These are phyloP conservation scores for Globisporangium acanthophoron DNA, from an alignment of 352 stramenopile species.

Conservation along the genomic window DNA sequence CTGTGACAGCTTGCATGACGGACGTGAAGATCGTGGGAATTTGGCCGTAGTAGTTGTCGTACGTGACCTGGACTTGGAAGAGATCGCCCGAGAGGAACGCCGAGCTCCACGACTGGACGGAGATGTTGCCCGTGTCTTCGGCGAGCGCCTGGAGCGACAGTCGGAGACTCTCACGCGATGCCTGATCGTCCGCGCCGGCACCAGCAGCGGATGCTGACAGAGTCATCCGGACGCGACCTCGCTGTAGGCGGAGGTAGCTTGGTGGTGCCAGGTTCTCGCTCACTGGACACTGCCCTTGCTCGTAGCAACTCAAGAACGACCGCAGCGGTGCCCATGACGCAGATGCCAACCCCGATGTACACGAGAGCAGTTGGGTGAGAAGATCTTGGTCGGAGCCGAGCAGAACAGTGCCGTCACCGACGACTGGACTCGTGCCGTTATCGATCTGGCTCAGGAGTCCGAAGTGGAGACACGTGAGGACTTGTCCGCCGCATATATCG, in stretches of 20 bases:
- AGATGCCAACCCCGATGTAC: not conserved
- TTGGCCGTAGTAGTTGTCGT: slow-evolving; percentile 3
- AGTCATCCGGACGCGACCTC: not conserved
- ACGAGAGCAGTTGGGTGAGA: not conserved
- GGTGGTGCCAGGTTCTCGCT: not conserved
- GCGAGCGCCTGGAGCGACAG: not conserved
- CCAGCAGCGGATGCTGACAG: not conserved
- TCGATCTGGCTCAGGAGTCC: not conserved
- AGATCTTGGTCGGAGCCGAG: slow-evolving; percentile 1
- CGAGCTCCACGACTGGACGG: not conserved
- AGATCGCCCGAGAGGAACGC: not conserved
- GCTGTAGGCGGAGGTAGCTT: slow-evolving; percentile 11
- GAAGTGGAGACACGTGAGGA: slow-evolving; percentile 2
- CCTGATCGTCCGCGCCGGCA: too few relatives aligned
- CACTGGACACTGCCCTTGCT: slow-evolving; percentile 9
- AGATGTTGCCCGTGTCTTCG: not conserved
- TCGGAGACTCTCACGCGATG: too few relatives aligned
- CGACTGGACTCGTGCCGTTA: not conserved
- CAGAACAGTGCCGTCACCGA: not conserved
- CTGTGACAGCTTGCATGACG: not conserved
- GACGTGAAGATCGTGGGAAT: slow-evolving; percentile 4
- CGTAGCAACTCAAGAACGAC: slow-evolving; percentile 9
- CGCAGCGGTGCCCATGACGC: not conserved
- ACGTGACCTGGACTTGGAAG: slow-evolving; percentile 7
- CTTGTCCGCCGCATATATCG: not conserved